Conservation (phyloP, 371 early-diverging fungal genomes). For the Mortierella polycephala region DNA sequence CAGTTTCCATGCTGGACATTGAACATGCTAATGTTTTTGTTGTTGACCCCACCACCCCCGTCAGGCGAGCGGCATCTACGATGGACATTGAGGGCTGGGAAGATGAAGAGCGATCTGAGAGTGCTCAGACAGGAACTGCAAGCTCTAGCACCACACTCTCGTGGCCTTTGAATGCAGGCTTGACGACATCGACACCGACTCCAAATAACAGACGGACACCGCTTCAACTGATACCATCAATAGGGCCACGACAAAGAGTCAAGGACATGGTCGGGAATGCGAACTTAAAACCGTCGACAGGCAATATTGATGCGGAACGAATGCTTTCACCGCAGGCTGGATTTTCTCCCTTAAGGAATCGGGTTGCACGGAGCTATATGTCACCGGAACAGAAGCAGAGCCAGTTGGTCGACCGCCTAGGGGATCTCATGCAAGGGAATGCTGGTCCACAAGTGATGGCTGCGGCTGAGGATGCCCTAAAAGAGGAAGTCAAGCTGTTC, state of each 20-base stretch:
- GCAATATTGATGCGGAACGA: neutral
- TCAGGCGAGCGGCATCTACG: conserved; percentile 25
- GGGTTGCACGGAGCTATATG: neutral
- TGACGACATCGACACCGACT: conserved; percentile 35
- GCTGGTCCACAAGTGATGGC: conserved; percentile 32
- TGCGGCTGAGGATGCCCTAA: conserved; percentile 32
- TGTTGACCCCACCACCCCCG: conserved; percentile 38
- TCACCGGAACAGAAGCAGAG: conserved; percentile 33
- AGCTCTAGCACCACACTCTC: conserved; percentile 35
- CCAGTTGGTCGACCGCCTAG: conserved; percentile 32
- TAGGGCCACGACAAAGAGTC: conserved; percentile 23
- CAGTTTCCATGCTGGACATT: conserved; percentile 19
- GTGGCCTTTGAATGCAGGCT: conserved; percentile 20
- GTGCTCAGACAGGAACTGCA: conserved; percentile 5
- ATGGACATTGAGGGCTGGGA: conserved; percentile 48
- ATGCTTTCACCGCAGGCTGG: neutral
- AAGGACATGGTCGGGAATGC: conserved; percentile 24
- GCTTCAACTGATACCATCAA: neutral
- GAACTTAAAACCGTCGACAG: neutral
- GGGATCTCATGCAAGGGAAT: conserved; percentile 38
- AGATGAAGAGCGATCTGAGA: conserved; percentile 40
- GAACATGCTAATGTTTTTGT: conserved; percentile 24
- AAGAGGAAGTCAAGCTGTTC: conserved; percentile 24
- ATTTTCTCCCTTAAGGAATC: conserved; percentile 11
- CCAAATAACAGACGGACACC: conserved; percentile 1